Evolutionary conservation across 2,329 filamentous ascomycete genomes (phyloP).

Genomic region (Fusarium equiseti): DNA sequence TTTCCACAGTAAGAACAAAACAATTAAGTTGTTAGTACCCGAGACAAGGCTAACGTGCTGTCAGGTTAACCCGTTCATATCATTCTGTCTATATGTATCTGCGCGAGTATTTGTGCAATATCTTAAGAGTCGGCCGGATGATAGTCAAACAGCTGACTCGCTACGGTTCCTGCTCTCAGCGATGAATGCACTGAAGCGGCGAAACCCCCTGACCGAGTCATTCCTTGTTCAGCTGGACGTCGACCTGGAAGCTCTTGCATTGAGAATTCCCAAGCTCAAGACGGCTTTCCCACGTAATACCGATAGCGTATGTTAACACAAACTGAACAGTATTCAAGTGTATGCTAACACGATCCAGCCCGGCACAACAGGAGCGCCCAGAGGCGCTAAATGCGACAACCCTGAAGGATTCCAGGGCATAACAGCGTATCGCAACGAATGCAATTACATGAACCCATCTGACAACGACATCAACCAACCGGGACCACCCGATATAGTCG

Average conservation of each 20-base stretch:
- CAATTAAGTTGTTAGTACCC: background rate
- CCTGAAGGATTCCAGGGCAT: conserved; percentile 57
- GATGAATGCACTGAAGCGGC: conserved; percentile 88
- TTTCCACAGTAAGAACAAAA: conserved; percentile 75
- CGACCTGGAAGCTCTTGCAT: conserved; percentile 81
- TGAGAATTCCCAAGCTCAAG: conserved; percentile 69
- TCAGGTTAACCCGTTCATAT: conserved; percentile 95
- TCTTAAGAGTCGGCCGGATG: conserved; percentile 91
- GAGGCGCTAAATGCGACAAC: conserved; percentile 50
- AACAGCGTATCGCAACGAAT: conserved; percentile 59
- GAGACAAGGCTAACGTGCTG: conserved; percentile 36
- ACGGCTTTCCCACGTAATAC: conserved; percentile 65
- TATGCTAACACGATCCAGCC: conserved; percentile 49
- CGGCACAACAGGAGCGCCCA: conserved; percentile 34
- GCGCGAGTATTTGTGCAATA: conserved; percentile 96
- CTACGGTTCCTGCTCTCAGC: conserved; percentile 91
- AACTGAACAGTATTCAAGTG: background rate
- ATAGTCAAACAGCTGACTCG: conserved; percentile 81
- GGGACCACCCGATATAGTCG: conserved; percentile 55
- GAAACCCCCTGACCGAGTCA: conserved; percentile 92
- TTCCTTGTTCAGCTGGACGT: conserved; percentile 94
- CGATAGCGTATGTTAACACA: conserved; percentile 60
- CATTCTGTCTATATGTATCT: conserved; percentile 96
- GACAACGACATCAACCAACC: conserved; percentile 57
- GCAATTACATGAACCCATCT: conserved; percentile 56